Evolutionary conservation across 176 grass and related monocot species (phyloP), one percentile per base, ranked within the genome.

Genomic region (Cymbopogon citratus): DNA sequence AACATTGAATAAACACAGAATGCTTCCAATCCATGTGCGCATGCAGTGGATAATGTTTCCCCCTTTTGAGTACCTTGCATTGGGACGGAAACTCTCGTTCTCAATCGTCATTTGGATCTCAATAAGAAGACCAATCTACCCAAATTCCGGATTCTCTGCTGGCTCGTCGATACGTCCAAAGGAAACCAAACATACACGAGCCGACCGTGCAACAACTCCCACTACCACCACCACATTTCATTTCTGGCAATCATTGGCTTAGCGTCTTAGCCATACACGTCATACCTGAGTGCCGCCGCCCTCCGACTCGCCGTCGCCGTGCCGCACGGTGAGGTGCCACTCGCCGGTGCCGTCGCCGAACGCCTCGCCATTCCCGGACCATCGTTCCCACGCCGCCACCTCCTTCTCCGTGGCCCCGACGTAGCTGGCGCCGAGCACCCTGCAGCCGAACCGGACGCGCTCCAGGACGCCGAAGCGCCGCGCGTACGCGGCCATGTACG

Each of bases 341-440:
- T 73, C 25, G 46, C 80, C 84, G 1, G 36, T 54, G 25, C 71
- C 80, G 60, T 84, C 83, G 26, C 86, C 89, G 66, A 87, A 91
- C 24, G 92, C 92, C 76, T 87, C 77, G 48, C 92, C 86, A 52
- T 87, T 91, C 9, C 92, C 87, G 13, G 89, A 71, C 92, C 86
- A 91, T 2, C 61, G 74, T 23, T 94, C 86, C 92, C 84, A 89
- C 5, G 66, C 45, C 31, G 84, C 80, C 85, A 87, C 87, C 69
- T 85, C 81, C 48, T 60, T 49, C 44, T 79, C 66, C 3, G 78
- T 1, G 21, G 61, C n/a, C 2, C 92, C 89, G 10, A 72, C 73
- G 69, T 81, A 91, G 49, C 88, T 56, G 40, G 88, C 75, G 11
- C 5, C 81, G 41, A 89, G 60, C 56, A 89, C 89, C 34, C 0